Conservation (phyloP, 805 yeast genomes). For the Nematodospora valgi region DNA sequence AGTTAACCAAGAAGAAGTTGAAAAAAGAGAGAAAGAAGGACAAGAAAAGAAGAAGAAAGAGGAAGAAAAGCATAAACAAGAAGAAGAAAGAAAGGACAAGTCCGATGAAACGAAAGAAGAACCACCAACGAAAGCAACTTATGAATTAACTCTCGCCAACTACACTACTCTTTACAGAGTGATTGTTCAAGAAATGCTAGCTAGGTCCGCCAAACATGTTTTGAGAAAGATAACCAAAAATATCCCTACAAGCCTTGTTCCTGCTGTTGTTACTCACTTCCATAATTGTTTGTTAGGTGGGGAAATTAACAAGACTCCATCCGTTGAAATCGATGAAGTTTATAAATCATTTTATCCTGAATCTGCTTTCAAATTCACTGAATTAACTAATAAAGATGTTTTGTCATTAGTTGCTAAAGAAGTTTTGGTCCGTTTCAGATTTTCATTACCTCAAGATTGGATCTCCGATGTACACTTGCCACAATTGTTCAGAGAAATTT, state of each 20-base stretch:
- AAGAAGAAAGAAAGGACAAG: conserved; percentile 18
- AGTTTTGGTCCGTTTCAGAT: conserved; percentile 63
- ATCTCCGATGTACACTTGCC: conserved; percentile 27
- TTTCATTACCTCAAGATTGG: conserved; percentile 51
- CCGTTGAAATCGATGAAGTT: conserved; percentile 40
- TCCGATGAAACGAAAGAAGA: conserved; percentile 26
- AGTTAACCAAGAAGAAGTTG: conserved; percentile 22
- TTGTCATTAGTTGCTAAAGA: conserved; percentile 45
- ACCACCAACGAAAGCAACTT: conserved; percentile 31
- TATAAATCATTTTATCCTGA: conserved; percentile 40
- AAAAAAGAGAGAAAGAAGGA: conserved; percentile 16
- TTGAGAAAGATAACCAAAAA: conserved; percentile 46
- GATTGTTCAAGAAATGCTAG: conserved; percentile 64
- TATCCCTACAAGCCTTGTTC: conserved; percentile 53
- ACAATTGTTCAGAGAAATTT: conserved; percentile 65
- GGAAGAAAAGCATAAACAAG: conserved; percentile 22
- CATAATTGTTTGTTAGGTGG: conserved; percentile 68
- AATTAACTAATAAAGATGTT: conserved; percentile 47
- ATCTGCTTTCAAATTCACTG: conserved; percentile 38
- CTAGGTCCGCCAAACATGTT: conserved; percentile 76
- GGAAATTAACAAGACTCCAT: conserved; percentile 37
- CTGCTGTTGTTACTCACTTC: conserved; percentile 63
- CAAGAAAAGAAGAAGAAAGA: conserved; percentile 18
- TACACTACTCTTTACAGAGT: conserved; percentile 47
- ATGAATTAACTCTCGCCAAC: conserved; percentile 41